Evolutionary conservation across 2,329 filamentous ascomycete species (phyloP).

Genomic region (Beauveria australis): DNA sequence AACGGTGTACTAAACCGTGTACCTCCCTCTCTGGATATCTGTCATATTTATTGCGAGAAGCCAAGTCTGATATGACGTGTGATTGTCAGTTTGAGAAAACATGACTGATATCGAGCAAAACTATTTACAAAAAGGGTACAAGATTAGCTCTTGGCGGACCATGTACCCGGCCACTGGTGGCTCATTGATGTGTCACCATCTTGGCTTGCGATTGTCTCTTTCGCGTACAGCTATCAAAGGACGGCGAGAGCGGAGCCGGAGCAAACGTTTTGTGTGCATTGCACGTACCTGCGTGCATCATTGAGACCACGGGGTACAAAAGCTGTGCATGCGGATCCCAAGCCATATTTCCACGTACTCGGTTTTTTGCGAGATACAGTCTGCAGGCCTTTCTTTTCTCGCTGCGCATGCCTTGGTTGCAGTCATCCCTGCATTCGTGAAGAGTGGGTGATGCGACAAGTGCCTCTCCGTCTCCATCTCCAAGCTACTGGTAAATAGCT

Average conservation of each 20-base stretch:
- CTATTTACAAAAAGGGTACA: background rate
- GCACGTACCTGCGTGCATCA: conserved; percentile 1
- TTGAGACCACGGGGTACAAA: background rate
- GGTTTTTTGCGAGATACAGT: background rate
- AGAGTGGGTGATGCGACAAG: background rate
- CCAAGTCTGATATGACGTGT: background rate
- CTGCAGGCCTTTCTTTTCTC: background rate
- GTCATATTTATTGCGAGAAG: background rate
- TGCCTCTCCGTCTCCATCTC: background rate
- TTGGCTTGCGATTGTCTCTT: background rate
- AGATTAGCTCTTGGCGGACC: background rate
- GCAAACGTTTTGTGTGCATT: background rate
- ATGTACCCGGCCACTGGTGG: conserved; percentile 1
- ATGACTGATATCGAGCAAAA: background rate
- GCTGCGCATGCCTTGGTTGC: background rate
- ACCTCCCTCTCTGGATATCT: background rate
- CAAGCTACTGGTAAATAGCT: background rate
- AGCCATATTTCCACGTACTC: conserved; percentile 8
- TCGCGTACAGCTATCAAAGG: background rate
- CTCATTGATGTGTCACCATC: background rate
- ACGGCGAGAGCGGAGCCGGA: background rate
- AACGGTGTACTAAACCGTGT: background rate
- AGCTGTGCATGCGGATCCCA: conserved; percentile 6
- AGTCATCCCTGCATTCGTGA: background rate
- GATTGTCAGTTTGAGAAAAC: background rate